phyloP scores from a whole-genome alignment of 75 land plant species.

The Sequoiadendron giganteum region DNA sequence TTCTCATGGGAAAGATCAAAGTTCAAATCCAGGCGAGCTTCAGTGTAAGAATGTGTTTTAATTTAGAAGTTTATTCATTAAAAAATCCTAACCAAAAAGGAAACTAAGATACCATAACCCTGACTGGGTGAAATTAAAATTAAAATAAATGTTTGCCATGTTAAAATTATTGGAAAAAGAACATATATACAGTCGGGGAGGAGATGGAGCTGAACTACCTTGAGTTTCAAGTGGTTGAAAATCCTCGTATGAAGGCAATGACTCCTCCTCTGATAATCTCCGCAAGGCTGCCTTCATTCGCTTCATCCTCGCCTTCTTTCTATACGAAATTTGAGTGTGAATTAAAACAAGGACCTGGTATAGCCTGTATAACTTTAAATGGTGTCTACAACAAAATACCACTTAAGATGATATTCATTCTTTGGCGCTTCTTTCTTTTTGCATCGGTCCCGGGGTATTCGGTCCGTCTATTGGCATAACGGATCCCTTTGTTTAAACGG shows the following conservation, averaged over 20 bases:
- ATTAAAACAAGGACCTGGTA: too few relatives aligned
- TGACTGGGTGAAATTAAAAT: too few relatives aligned
- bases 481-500: too few relatives aligned
- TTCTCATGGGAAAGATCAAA: too few relatives aligned
- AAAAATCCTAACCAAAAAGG: not conserved
- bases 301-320: not conserved
- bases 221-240: slow-evolving; percentile 25
- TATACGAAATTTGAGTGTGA: not conserved
- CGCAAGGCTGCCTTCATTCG: not conserved
- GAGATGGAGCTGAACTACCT: slow-evolving; percentile 10
- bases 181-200: not conserved
- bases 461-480: too few relatives aligned
- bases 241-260: slow-evolving; percentile 23
- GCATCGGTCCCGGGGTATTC: too few relatives aligned
- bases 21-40: not conserved
- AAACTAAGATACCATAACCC: not conserved
- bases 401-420: too few relatives aligned
- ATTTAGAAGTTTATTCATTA: not conserved
- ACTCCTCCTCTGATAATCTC: not conserved
- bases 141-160: not conserved
- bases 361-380: too few relatives aligned
- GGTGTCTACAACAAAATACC: too few relatives aligned
- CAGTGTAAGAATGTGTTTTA: not conserved
- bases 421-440: too few relatives aligned
- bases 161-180: not conserved